Percentiles rank a stretch among this genome's conserved stretches.
Evolutionary conservation across 2,329 filamentous ascomycete genomes (phyloP).

Genomic region (Neofusicoccum laricinum): DNA sequence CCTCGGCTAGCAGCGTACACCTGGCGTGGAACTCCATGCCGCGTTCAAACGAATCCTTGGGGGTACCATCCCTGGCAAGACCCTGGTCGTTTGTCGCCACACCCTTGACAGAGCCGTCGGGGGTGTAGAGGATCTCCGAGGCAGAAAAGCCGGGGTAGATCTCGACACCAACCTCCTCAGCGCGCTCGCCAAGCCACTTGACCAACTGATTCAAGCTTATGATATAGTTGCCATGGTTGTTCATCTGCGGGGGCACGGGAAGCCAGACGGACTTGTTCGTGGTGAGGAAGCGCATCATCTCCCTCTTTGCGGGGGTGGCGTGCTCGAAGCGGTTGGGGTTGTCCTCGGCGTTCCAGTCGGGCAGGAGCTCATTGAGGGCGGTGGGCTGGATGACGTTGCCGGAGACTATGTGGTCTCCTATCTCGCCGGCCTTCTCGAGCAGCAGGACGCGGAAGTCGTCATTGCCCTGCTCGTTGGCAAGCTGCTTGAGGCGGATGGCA

Average conservation of each 20-base stretch:
- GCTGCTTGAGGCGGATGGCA: constrained; percentile 90
- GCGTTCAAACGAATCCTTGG: constrained; percentile 88
- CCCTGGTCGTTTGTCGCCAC: constrained; percentile 96
- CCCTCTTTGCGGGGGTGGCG: constrained; percentile 76
- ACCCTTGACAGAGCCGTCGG: constrained; percentile 85
- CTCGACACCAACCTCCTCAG: constrained; percentile 95
- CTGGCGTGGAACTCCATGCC: constrained; percentile 98
- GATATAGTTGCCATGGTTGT: constrained; percentile 97
- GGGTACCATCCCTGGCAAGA: constrained; percentile 73
- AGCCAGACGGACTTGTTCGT: constrained; percentile 74
- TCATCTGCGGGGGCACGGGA: constrained; percentile 92
- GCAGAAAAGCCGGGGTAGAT: constrained; percentile 95
- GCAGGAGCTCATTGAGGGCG: constrained; percentile 84
- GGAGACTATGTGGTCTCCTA: constrained; percentile 92
- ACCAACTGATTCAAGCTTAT: constrained; percentile 92
- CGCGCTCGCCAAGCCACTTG: constrained; percentile 92
- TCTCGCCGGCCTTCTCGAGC: constrained; percentile 90
- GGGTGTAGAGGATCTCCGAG: constrained; percentile 82
- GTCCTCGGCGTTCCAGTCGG: constrained; percentile 86
- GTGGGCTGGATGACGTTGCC: constrained; percentile 92
- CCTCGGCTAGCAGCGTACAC: constrained; percentile 88
- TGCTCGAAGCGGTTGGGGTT: constrained; percentile 86
- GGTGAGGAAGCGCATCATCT: constrained; percentile 93
- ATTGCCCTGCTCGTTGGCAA: constrained; percentile 91
- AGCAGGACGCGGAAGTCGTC: constrained; percentile 92